Percentiles rank a stretch among this genome's conserved stretches.
Conservation (phyloP, 768 basidiomycete species). For the Butyriboletus loyo region DNA sequence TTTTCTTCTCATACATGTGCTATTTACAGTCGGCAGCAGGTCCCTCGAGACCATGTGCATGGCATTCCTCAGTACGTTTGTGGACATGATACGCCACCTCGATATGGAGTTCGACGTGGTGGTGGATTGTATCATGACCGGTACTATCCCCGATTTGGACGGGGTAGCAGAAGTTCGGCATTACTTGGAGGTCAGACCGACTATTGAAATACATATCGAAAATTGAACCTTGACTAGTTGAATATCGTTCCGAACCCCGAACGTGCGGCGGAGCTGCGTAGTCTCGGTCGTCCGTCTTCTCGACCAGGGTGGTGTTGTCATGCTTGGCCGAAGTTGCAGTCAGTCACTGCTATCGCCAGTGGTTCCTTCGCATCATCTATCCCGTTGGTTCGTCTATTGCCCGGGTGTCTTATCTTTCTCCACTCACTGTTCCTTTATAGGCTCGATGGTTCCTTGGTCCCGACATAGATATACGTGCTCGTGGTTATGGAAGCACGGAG, state of each 20-base stretch:
- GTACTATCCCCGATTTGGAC: conserved; percentile 8
- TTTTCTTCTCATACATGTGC: conserved; percentile 12
- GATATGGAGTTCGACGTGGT: conserved; percentile 9
- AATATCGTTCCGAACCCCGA: conserved; percentile 4
- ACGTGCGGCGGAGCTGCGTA: conserved; percentile 9
- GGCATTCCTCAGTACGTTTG: conserved; percentile 8
- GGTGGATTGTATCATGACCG: conserved; percentile 11
- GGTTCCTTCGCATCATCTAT: conserved; percentile 12
- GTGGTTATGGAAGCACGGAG: conserved; percentile 6
- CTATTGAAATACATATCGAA: not conserved
- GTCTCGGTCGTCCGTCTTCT: conserved; percentile 12
- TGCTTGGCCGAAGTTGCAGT: conserved; percentile 12
- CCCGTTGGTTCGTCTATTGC: conserved; percentile 5
- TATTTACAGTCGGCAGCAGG: conserved; percentile 4
- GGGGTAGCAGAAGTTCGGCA: conserved; percentile 1
- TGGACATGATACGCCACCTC: conserved; percentile 10
- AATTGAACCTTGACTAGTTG: not conserved
- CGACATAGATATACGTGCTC: not conserved
- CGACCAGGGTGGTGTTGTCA: conserved; percentile 12
- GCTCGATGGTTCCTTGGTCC: conserved; percentile 14
- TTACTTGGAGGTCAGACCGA: not conserved
- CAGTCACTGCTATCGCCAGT: conserved; percentile 4
- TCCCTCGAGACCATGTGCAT: conserved; percentile 2
- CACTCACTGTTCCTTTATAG: not conserved
- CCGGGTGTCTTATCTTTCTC: too few relatives aligned